phyloP scores from a whole-genome alignment of 148 eudicot genomes.

The Rhododendron williamsianum region DNA sequence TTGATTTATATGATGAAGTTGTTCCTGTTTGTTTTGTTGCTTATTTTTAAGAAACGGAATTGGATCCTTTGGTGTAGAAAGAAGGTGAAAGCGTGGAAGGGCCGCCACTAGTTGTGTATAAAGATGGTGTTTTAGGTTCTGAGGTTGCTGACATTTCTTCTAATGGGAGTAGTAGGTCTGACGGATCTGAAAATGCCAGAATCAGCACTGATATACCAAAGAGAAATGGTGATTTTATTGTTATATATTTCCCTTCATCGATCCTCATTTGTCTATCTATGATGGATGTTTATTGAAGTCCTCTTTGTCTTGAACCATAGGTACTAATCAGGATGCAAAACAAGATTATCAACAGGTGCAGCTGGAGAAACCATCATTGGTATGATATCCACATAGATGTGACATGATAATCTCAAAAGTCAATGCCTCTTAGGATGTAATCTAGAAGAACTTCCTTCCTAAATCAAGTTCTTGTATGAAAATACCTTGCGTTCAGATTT shows the following conservation, averaged over 20 bases:
- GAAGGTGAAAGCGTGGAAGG: conserved; percentile 46
- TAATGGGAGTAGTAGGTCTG: conserved; percentile 21
- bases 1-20: background rate
- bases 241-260: background rate
- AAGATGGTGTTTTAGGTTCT: conserved; percentile 42
- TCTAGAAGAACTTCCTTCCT: background rate
- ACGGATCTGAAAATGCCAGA: conserved; percentile 23
- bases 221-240: conserved; percentile 42
- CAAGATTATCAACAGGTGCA: conserved; percentile 26
- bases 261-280: conserved; percentile 5
- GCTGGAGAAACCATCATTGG: conserved; percentile 28
- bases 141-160: conserved; percentile 23
- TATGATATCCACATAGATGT: conserved; percentile 10
- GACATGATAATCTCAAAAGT: background rate
- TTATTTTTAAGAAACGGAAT: background rate
- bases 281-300: background rate
- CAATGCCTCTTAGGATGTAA: background rate
- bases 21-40: background rate
- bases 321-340: conserved; percentile 11
- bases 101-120: conserved; percentile 63
- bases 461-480: background rate
- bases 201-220: conserved; percentile 16
- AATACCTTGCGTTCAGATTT: background rate
- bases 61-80: conserved; percentile 38
- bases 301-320: conserved; percentile 23